These are phyloP conservation scores for Tinospora cordifolia DNA, from an alignment of 164 flowering plant genomes.

Conservation along the genomic window DNA sequence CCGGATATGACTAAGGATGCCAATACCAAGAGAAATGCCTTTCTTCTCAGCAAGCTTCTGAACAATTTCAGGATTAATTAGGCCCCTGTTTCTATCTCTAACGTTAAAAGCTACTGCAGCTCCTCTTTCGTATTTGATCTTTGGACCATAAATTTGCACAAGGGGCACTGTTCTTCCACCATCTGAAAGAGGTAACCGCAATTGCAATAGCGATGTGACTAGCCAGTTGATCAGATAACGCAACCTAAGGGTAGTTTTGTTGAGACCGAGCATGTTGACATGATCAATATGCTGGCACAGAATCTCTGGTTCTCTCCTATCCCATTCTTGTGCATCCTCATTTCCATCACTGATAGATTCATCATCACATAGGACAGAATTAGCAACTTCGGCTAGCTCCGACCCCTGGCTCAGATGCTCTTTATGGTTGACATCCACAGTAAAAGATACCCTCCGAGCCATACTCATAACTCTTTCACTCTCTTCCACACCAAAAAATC, in stretches of 20 bases:
- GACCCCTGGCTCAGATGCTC: conserved; percentile 35
- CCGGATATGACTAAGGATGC: conserved; percentile 67
- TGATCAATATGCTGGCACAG: conserved; percentile 75
- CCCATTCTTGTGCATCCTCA: conserved; percentile 58
- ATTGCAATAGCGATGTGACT: conserved; percentile 73
- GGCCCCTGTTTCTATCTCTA: conserved; percentile 35
- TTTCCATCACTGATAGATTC: conserved; percentile 50
- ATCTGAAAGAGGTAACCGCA: conserved; percentile 47
- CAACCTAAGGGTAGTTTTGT: conserved; percentile 60
- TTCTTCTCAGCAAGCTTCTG: conserved; percentile 72
- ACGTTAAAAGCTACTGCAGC: conserved; percentile 86
- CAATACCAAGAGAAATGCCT: conserved; percentile 70
- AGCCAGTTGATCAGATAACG: conserved; percentile 87
- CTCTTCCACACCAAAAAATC: conserved; percentile 70
- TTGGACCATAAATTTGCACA: conserved; percentile 84
- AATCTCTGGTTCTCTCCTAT: conserved; percentile 74
- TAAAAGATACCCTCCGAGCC: conserved; percentile 79
- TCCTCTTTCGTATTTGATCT: conserved; percentile 90
- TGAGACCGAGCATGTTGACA: conserved; percentile 72
- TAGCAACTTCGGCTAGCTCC: conserved; percentile 60
- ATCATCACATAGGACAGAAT: conserved; percentile 49
- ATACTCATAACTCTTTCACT: conserved; percentile 42
- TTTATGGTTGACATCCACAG: conserved; percentile 48
- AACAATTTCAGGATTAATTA: conserved; percentile 65
- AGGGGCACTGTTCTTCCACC: conserved; percentile 44